phyloP scores from a whole-genome alignment of 169 alveolate species.

The Condylostoma magnum region DNA sequence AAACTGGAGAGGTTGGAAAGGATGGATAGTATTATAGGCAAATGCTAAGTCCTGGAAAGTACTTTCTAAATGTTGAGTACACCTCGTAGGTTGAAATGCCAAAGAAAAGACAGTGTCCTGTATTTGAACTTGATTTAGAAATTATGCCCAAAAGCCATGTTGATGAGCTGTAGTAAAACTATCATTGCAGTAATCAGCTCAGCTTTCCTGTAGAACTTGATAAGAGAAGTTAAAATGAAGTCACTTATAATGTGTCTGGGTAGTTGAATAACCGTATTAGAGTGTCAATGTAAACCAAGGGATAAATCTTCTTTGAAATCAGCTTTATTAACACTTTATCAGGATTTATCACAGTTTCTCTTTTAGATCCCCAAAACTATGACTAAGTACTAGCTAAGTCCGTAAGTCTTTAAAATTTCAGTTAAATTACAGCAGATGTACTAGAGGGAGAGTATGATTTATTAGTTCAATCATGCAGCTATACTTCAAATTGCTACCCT shows the following conservation, averaged over 20 bases:
- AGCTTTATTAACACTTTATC: not conserved
- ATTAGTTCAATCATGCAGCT: not conserved
- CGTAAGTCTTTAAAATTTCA: not conserved
- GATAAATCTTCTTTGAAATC: not conserved
- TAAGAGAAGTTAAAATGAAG: not conserved
- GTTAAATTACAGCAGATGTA: not conserved
- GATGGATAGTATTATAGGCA: not conserved
- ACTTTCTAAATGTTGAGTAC: not conserved
- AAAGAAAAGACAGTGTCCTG: not conserved
- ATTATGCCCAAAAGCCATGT: not conserved
- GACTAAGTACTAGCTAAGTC: too few relatives aligned
- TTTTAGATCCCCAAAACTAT: too few relatives aligned
- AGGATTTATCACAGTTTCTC: conserved; percentile 12
- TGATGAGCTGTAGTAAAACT: not conserved
- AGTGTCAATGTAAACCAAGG: not conserved
- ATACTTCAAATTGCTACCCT: conserved; percentile 13
- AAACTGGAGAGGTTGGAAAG: not conserved
- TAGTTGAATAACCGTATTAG: not conserved
- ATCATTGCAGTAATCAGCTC: not conserved
- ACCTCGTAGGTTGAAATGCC: not conserved
- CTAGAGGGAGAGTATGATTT: not conserved
- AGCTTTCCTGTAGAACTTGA: not conserved
- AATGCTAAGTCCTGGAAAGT: not conserved
- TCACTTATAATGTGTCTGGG: not conserved
- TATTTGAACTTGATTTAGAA: conserved; percentile 20